These are phyloP conservation scores for Biancaea sappan DNA, from an alignment of 306 rosid species.

Conservation along the genomic window DNA sequence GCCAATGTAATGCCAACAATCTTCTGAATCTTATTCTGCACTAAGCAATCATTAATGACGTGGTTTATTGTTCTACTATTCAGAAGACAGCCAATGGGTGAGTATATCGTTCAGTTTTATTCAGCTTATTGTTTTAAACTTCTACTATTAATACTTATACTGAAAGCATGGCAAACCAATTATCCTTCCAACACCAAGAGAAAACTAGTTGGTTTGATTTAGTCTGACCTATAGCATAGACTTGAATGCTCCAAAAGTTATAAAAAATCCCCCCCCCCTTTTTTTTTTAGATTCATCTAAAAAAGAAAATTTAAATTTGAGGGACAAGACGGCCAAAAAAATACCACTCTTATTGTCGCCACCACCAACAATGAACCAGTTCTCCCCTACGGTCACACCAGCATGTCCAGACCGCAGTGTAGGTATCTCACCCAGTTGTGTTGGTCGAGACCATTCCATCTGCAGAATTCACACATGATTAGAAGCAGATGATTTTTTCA, in stretches of 20 bases:
- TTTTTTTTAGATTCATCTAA: background rate
- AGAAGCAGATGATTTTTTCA: conserved; percentile 26
- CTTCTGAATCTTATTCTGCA: conserved; percentile 14
- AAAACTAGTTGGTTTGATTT: conserved; percentile 1
- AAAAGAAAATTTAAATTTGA: conserved; percentile 22
- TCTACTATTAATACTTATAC: background rate
- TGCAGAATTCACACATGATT: conserved; percentile 41
- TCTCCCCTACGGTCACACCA: conserved; percentile 83
- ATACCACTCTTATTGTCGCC: conserved; percentile 94
- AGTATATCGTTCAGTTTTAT: background rate
- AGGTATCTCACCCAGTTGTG: conserved; percentile 86
- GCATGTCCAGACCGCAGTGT: conserved; percentile 93
- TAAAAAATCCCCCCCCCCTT: background rate
- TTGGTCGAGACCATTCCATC: conserved; percentile 96
- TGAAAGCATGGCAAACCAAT: background rate
- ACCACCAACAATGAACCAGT: conserved; percentile 96
- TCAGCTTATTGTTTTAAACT: conserved; percentile 6
- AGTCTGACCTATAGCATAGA: conserved; percentile 17
- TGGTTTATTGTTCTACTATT: background rate
- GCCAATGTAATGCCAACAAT: conserved; percentile 10
- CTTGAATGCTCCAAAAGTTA: background rate
- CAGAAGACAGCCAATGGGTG: background rate
- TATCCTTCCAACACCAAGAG: background rate
- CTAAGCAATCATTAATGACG: background rate
- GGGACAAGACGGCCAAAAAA: conserved; percentile 27